Base-by-base conservation (phyloP, 192 early-diverging fungal species). In the Spinellus fusiger region DNA sequence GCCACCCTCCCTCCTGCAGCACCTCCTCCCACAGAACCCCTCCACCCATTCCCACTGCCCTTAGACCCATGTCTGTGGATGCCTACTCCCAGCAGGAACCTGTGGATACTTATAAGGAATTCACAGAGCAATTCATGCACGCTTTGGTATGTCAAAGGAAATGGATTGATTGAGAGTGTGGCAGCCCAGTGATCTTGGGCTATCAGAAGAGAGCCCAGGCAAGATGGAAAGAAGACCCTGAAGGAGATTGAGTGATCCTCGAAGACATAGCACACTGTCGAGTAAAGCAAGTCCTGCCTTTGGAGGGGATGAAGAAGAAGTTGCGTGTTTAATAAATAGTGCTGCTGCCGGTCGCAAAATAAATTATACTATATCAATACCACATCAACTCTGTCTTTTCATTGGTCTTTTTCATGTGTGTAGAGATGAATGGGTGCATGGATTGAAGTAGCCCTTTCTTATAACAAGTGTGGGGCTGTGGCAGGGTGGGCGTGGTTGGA, bases 291-390 rank as follows among this genome's bases (percentile, higher is more conserved):
- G 49, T 6, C 48, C 5, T 51, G 59, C 59, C 34, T 61, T 61
- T 25, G 49, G 59, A 49, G 37, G 59, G 59, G 16, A 61, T 61
- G 59, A 61, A 61, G 18, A 61, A 61, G 49, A 61, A 61, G 59
- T 52, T 61, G 16, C 31, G 59, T 49, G 47, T 38, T 15, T 61
- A 61, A 49, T 44, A 9, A 37, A n/a, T n/a, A n/a, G n/a, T n/a
- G n/a, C n/a, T n/a, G n/a, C n/a, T n/a, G n/a, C n/a, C n/a, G n/a
- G n/a, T n/a, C n/a, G n/a, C n/a, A n/a, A n/a, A n/a, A n/a, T n/a
- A n/a, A n/a, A n/a, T n/a, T n/a, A n/a, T 44, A 44, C 18, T 44
- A n/a, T 44, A 44, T 44, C 3, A n/a, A n/a, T n/a, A n/a, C n/a
- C n/a, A n/a, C n/a, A n/a, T n/a, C n/a, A n/a, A n/a, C n/a, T n/a